Percentiles rank a stretch among this genome's conserved stretches.
Evolutionary conservation across 306 rosid species (phyloP).

Genomic region (Macrotyloma uniflorum): DNA sequence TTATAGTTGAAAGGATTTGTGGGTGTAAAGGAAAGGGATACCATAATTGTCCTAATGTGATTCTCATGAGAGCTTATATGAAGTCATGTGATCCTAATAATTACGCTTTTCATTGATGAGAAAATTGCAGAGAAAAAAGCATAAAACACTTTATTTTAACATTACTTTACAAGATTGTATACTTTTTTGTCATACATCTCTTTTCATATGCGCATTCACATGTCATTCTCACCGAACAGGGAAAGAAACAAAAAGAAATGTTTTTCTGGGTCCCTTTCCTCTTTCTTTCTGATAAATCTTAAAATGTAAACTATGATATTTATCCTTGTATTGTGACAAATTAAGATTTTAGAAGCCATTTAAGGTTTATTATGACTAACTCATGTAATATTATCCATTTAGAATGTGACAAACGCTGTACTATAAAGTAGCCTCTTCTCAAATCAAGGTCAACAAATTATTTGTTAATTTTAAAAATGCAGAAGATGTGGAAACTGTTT

Average conservation of each 20-base stretch:
- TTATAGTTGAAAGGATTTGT: not conserved
- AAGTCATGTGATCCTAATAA: conserved; percentile 7
- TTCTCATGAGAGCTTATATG: conserved; percentile 5
- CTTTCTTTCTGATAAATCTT: not conserved
- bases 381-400: not conserved
- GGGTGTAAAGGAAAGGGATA: not conserved
- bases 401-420: not conserved
- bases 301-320: not conserved
- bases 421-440: not conserved
- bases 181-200: not conserved
- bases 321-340: not conserved
- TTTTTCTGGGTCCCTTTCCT: not conserved
- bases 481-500: not conserved
- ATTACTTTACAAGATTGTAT: not conserved
- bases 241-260: not conserved
- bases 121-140: not conserved
- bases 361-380: not conserved
- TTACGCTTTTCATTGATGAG: conserved; percentile 7
- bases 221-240: conserved; percentile 9
- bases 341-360: not conserved
- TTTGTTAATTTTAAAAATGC: too few relatives aligned
- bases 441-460: not conserved
- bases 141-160: not conserved
- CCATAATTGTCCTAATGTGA: not conserved
- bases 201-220: not conserved